Base-by-base conservation (phyloP, 2,329 filamentous ascomycete genomes). In the Lecanoromycetidae sp. region DNA sequence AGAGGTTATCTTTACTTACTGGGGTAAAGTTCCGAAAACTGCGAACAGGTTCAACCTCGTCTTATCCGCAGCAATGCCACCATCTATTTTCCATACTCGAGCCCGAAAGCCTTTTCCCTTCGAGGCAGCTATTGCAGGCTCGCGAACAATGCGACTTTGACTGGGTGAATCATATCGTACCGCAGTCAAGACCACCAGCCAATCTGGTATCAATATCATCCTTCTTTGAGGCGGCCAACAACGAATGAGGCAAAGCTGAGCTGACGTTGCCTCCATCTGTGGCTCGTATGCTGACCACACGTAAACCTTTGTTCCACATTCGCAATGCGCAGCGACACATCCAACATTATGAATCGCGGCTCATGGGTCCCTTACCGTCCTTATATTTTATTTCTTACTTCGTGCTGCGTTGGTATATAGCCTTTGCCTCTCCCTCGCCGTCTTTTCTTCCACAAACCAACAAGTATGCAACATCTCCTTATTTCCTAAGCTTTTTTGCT, bases 221-320 rank as follows among this genome's bases (percentile, higher is more conserved):
- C 32, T 20, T 13, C 36, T 4, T 12, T 15, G 15, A 38, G 10
- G 20, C 19, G 10, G 32, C 32, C 19, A 3, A 25, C 5, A n/a
- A 22, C 15, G 5, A 32, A 20, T 40, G 34, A 20, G 43, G 43
- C 34, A 32, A 25, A 38, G 27, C 27, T 32, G 35, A 39, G 26
- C 19, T n/a, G 7, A 33, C 35, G 4, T 5, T 5, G 26, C 43
- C 32, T 12, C 37, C 34, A 5, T 9, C n/a, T 20, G 26, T 46
- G 35, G 34, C 35, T 39, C 26, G 34, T 39, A 30, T 46, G 35
- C 35, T 39, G 33, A 46, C 35, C n/a, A 29, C 20, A 23, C n/a
- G 23, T 27, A 15, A 17, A 25, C 10, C 9, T 15, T 6, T 23
- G 3, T n/a, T n/a, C n/a, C n/a, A n/a, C n/a, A n/a, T n/a, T 30